Percentiles rank a stretch among this genome's conserved stretches.
Evolutionary conservation across 169 alveolate genomes (phyloP).

Genomic region (Plasmodium vivax): DNA sequence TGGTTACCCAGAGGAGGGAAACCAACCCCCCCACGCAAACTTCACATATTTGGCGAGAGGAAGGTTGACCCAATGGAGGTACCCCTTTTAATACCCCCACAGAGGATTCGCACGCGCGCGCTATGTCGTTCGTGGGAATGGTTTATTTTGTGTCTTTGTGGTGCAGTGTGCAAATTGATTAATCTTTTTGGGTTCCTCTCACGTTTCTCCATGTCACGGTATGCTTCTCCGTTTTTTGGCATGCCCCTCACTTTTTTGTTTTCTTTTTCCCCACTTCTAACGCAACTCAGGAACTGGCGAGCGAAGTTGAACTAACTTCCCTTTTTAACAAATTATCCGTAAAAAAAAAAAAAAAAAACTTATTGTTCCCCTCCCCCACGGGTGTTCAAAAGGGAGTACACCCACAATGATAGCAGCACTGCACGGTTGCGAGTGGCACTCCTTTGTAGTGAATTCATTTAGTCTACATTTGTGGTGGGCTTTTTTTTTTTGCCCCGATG

Average conservation of each 20-base stretch:
- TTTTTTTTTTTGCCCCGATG: background rate
- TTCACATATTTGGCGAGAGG: background rate
- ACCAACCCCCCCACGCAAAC: background rate
- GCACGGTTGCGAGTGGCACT: background rate
- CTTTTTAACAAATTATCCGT: constrained; percentile 67
- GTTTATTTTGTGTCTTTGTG: background rate
- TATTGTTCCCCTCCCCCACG: background rate
- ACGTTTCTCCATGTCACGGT: background rate
- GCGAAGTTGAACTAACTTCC: constrained; percentile 47
- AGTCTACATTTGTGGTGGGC: background rate
- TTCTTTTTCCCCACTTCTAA: background rate
- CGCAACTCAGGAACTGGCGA: constrained; percentile 19
- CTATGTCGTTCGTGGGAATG: background rate
- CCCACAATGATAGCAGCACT: background rate
- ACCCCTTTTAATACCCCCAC: background rate
- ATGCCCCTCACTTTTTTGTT: background rate
- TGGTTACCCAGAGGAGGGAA: background rate
- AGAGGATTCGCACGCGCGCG: background rate
- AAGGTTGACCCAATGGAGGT: background rate
- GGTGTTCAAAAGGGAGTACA: background rate
- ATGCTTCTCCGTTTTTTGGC: background rate
- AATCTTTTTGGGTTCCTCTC: background rate
- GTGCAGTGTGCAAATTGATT: background rate
- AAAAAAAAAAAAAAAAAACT: background rate
- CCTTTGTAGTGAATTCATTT: background rate